Evolutionary conservation across 352 stramenopile genomes (phyloP).

Genomic region (Globisporangium cystogenes): DNA sequence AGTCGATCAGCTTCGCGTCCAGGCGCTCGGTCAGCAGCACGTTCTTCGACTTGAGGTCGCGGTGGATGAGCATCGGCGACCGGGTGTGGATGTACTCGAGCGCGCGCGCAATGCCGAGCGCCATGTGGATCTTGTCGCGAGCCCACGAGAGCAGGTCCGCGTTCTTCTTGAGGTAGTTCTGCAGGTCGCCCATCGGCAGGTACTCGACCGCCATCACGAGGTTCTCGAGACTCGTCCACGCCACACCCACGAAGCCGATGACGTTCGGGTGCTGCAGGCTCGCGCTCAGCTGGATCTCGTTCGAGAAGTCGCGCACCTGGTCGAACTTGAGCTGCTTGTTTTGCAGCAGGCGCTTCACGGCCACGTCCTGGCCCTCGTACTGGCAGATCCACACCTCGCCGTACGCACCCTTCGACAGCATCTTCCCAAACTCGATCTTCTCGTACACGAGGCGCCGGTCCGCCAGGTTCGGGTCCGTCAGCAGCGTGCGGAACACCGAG

Average conservation of each 20-base stretch:
- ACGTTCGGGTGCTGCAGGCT: conserved; percentile 45
- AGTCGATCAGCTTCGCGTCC: conserved; percentile 33
- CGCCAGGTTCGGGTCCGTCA: conserved; percentile 18
- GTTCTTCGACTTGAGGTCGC: conserved; percentile 40
- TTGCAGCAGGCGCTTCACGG: conserved; percentile 34
- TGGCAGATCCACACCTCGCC: conserved; percentile 46
- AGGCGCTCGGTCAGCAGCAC: conserved; percentile 23
- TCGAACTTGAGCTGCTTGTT: conserved; percentile 27
- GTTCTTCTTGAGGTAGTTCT: conserved; percentile 12
- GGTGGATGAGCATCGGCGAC: conserved; percentile 20
- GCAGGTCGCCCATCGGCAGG: conserved; percentile 16
- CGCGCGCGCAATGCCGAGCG: conserved; percentile 24
- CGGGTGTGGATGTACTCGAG: conserved; percentile 29
- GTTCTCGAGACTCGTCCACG: conserved; percentile 26
- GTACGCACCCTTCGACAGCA: conserved; percentile 22
- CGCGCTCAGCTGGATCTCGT: conserved; percentile 30
- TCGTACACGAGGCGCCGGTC: conserved; percentile 21
- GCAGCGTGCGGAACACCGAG: conserved; percentile 13
- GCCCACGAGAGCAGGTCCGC: conserved; percentile 10
- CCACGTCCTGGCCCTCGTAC: conserved; percentile 32
- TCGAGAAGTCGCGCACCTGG: conserved; percentile 32
- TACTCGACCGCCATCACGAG: conserved; percentile 24
- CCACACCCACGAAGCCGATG: conserved; percentile 43
- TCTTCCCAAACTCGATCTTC: conserved; percentile 17
- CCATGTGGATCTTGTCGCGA: conserved; percentile 19